Conservation (phyloP, 768 basidiomycete species). For the Russula earlei region DNA sequence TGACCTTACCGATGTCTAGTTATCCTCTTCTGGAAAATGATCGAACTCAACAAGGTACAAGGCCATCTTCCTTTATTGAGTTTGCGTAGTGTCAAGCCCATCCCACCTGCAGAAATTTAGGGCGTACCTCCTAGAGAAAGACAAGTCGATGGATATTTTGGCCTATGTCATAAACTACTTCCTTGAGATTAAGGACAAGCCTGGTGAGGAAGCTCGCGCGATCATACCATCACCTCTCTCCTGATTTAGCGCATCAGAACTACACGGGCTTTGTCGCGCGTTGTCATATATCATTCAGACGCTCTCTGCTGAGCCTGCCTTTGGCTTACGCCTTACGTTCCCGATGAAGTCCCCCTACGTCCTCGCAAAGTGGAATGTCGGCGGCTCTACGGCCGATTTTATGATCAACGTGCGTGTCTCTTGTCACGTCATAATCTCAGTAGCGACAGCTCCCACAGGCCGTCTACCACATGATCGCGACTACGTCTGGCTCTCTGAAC, state of each 20-base stretch:
- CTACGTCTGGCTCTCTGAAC: slow-evolving; percentile 71
- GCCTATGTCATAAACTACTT: slow-evolving; percentile 73
- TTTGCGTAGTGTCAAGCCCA: neutral
- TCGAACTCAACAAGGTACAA: slow-evolving; percentile 83
- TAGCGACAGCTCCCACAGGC: slow-evolving; percentile 34
- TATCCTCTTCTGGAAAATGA: slow-evolving; percentile 80
- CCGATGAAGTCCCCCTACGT: slow-evolving; percentile 50
- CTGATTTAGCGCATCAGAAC: slow-evolving; percentile 40
- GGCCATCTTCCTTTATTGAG: neutral
- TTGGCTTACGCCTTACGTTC: slow-evolving; percentile 59
- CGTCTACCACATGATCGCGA: slow-evolving; percentile 83
- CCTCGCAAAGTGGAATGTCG: slow-evolving; percentile 67
- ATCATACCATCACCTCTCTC: slow-evolving; percentile 2
- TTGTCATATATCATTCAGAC: slow-evolving; percentile 89
- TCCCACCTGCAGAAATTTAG: slow-evolving; percentile 70
- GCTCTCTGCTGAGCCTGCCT: slow-evolving; percentile 73
- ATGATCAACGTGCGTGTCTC: slow-evolving; percentile 62
- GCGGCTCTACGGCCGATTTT: slow-evolving; percentile 76
- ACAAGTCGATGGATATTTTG: slow-evolving; percentile 66
- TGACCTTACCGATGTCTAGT: slow-evolving; percentile 33
- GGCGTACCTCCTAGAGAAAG: slow-evolving; percentile 68
- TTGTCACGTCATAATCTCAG: neutral
- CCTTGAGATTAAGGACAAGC: slow-evolving; percentile 88
- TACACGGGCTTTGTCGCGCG: slow-evolving; percentile 83
- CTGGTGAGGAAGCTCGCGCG: slow-evolving; percentile 44